These are phyloP conservation scores for Crithidia fasciculata DNA, from an alignment of 208 protist genomes.

Conservation along the genomic window DNA sequence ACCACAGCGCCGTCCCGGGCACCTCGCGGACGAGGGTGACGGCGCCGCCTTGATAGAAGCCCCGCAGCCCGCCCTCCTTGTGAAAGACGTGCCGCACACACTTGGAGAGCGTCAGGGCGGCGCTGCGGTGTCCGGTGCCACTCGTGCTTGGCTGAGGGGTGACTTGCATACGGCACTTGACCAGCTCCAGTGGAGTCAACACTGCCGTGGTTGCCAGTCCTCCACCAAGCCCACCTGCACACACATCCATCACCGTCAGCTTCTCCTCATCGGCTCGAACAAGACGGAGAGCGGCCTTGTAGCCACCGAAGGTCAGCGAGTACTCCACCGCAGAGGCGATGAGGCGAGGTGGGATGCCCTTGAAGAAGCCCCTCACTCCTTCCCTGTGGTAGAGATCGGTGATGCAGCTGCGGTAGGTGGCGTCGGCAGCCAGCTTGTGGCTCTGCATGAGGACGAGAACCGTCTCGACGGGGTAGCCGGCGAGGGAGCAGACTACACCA, in stretches of 20 bases:
- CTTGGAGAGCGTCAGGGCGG: slow-evolving; percentile 41
- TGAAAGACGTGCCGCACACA: slow-evolving; percentile 15
- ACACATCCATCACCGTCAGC: slow-evolving; percentile 32
- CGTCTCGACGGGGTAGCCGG: slow-evolving; percentile 85
- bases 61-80: slow-evolving; percentile 33
- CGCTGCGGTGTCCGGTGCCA: slow-evolving; percentile 26
- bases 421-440: slow-evolving; percentile 35
- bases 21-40: slow-evolving; percentile 77
- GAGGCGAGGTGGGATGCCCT: slow-evolving; percentile 62
- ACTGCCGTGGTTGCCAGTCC: slow-evolving; percentile 60
- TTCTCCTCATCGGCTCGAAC: slow-evolving; percentile 44
- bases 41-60: slow-evolving; percentile 65
- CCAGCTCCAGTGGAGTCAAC: slow-evolving; percentile 77
- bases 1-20: slow-evolving; percentile 76
- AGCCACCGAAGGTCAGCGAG: slow-evolving; percentile 65
- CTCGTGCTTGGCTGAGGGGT: slow-evolving; percentile 4
- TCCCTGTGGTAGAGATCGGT: slow-evolving; percentile 41
- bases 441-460: slow-evolving; percentile 84
- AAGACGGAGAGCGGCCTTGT: slow-evolving; percentile 53
- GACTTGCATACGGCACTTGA: slow-evolving; percentile 83
- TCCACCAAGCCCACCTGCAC: slow-evolving; percentile 51
- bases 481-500: slow-evolving; percentile 56
- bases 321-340: slow-evolving; percentile 66
- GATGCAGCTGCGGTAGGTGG: slow-evolving; percentile 53
- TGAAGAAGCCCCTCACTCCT: slow-evolving; percentile 65